Base-by-base conservation (phyloP, 2,329 filamentous ascomycete species). In the Metarhizium rileyi region DNA sequence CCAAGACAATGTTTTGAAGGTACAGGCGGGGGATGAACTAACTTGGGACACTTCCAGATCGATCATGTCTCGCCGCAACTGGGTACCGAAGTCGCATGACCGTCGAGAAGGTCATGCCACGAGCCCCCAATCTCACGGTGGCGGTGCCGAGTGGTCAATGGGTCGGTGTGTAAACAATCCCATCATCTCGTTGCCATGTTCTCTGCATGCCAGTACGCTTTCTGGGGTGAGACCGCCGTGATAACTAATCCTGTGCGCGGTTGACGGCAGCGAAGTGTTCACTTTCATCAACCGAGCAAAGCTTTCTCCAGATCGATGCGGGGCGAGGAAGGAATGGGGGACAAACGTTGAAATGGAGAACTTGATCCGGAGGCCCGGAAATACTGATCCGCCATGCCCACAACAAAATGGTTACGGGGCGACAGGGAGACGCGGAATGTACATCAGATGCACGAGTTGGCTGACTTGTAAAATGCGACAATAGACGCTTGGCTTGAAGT, bases 121-220 rank as follows among this genome's bases (percentile, higher is more conserved):
- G 18, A 20, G 35, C 35, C n/a, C 18, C 6, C 16, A 22, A 42
- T 23, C 20, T 42, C 20, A 25, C 38, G 38, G 38, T 42, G 38
- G 20, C 12, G 22, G 20, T 42, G 38, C 38, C 38, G 22, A 42
- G 38, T 42, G 38, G 38, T 42, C 22, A 4, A 42, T 25, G 38
- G 22, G 22, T 25, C 18, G 5, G 5, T 4, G 25, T 25, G 38
- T 42, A 25, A 23, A 42, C 38, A 42, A 42, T 38, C 9, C 22
- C 36, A 20, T n/a, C 28, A 7, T 38, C 5, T 38, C 35, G 38
- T 42, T 45, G 41, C 41, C 47, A 49, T 36, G 47, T 40, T 44
- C 40, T 20, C 26, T 18, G 41, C 47, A 49, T 49, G 20, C 47
- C 41, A 28, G 40, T 35, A 16, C 33, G 7, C 27, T 27, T 22